Percentiles rank a stretch among this genome's conserved stretches.
These are phyloP conservation scores for Eucalyptus urophylla DNA, from an alignment of 345 rosid genomes.

Conservation along the genomic window DNA sequence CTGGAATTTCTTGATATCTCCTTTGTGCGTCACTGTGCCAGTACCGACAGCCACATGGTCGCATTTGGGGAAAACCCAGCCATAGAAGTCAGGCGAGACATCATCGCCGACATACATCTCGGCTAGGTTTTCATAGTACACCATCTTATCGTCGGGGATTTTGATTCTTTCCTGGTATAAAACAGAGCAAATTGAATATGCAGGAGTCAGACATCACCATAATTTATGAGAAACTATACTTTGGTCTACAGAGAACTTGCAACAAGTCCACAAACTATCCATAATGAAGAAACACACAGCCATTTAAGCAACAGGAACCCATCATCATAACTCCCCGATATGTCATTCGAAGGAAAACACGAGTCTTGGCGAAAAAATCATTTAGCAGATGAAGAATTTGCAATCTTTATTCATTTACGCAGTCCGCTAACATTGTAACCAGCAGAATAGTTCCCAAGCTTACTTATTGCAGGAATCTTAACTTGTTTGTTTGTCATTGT, in stretches of 20 bases:
- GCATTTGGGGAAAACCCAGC: conserved; percentile 97
- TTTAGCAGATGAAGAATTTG: background rate
- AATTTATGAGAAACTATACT: background rate
- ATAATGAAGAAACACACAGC: background rate
- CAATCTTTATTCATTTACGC: background rate
- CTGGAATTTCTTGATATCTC: conserved; percentile 91
- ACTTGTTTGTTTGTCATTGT: background rate
- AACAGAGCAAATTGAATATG: background rate
- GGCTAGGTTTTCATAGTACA: conserved; percentile 74
- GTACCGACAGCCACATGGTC: conserved; percentile 97
- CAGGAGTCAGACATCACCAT: background rate
- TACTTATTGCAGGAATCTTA: background rate
- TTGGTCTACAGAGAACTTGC: background rate
- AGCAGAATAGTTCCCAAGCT: background rate
- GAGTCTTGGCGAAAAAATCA: background rate
- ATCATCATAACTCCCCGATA: background rate
- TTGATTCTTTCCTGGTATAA: conserved; percentile 63
- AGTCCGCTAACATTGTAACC: background rate
- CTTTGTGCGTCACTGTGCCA: conserved; percentile 86
- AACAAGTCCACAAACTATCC: background rate
- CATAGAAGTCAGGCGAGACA: conserved; percentile 90
- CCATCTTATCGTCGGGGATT: conserved; percentile 82
- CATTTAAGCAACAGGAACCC: background rate
- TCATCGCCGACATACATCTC: conserved; percentile 97
- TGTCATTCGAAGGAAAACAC: background rate